phyloP scores from a whole-genome alignment of 441 rosid species.

The Erodium moschatum region DNA sequence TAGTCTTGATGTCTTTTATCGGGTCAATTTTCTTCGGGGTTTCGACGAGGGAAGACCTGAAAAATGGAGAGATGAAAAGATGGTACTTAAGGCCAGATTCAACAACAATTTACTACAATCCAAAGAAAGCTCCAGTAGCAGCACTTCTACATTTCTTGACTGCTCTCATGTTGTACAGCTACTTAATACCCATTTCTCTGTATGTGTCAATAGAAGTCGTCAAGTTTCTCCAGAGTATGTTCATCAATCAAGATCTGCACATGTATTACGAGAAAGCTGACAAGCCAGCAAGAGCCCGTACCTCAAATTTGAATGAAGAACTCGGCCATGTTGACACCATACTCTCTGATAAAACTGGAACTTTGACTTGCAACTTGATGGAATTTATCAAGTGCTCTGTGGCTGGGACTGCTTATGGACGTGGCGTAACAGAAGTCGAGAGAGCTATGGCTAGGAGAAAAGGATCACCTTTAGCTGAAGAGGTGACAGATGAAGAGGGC shows the following conservation, averaged over 20 bases:
- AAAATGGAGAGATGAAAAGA: conserved; percentile 67
- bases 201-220: conserved; percentile 92
- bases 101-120: conserved; percentile 57
- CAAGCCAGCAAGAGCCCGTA: conserved; percentile 86
- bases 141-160: conserved; percentile 62
- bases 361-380: conserved; percentile 96
- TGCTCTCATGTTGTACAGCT: conserved; percentile 76
- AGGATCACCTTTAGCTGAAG: conserved; percentile 43
- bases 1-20: conserved; percentile 52
- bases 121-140: conserved; percentile 48
- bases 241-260: conserved; percentile 68
- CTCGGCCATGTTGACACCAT: conserved; percentile 94
- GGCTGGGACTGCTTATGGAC: conserved; percentile 83
- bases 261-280: conserved; percentile 88
- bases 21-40: conserved; percentile 77
- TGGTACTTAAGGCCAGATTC: conserved; percentile 90
- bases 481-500: conserved; percentile 22
- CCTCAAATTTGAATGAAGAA: conserved; percentile 95
- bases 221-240: conserved; percentile 78
- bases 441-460: conserved; percentile 54
- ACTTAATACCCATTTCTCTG: conserved; percentile 85
- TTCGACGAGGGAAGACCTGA: conserved; percentile 50
- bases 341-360: conserved; percentile 95
- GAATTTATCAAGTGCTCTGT: conserved; percentile 90
- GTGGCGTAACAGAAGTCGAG: conserved; percentile 78